Conservation (phyloP, 495 filamentous ascomycete genomes). For the Xylaria sp. region DNA sequence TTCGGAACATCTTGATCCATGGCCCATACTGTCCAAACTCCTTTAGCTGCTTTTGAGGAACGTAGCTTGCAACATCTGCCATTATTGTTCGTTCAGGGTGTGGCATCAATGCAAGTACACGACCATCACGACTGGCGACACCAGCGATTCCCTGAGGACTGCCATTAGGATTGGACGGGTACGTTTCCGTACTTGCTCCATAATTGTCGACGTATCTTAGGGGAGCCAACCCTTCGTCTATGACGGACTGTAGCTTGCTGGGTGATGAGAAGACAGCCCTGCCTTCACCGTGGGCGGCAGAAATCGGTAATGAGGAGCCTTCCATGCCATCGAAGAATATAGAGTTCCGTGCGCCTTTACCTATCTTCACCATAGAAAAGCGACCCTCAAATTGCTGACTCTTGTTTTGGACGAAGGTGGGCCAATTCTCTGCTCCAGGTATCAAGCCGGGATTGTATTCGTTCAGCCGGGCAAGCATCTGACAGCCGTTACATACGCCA, state of each 20-base stretch:
- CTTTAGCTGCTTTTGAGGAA: slow-evolving; percentile 66
- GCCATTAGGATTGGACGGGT: slow-evolving; percentile 94
- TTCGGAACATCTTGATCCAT: slow-evolving; percentile 83
- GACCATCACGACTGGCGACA: slow-evolving; percentile 78
- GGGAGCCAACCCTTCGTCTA: slow-evolving; percentile 67
- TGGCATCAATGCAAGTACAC: slow-evolving; percentile 94
- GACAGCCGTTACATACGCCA: slow-evolving; percentile 97
- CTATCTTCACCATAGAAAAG: slow-evolving; percentile 85
- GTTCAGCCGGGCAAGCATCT: slow-evolving; percentile 87
- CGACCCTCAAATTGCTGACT: slow-evolving; percentile 94
- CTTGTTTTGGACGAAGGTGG: slow-evolving; percentile 82
- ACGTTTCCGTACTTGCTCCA: slow-evolving; percentile 74
- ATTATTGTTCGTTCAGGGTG: slow-evolving; percentile 94
- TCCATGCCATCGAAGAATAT: slow-evolving; percentile 95
- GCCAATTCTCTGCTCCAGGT: slow-evolving; percentile 85
- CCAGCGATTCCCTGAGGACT: slow-evolving; percentile 86
- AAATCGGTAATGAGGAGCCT: slow-evolving; percentile 82
- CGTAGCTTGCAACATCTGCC: slow-evolving; percentile 79
- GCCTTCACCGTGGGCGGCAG: slow-evolving; percentile 91
- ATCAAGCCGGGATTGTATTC: slow-evolving; percentile 64
- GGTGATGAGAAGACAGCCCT: slow-evolving; percentile 73
- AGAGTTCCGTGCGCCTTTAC: slow-evolving; percentile 62
- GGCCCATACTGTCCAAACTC: slow-evolving; percentile 89
- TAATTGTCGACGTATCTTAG: slow-evolving; percentile 86
- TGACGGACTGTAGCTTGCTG: slow-evolving; percentile 61